Evolutionary conservation across 768 basidiomycete species (phyloP), one percentile per base, ranked within the genome.

Genomic region (Antrodiella citrinella): DNA sequence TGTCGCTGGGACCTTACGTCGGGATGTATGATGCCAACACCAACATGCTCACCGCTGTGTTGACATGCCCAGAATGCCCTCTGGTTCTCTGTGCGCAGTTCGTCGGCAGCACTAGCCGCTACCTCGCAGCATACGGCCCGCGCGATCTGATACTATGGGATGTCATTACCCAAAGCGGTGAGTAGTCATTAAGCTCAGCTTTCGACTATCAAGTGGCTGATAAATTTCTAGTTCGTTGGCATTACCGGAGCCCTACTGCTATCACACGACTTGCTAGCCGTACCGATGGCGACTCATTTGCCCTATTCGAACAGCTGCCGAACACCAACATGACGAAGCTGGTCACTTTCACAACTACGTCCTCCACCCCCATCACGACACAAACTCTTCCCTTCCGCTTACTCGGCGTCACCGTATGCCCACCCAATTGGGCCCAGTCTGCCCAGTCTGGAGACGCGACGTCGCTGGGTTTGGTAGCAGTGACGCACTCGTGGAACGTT

Each of bases 151-250:
- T 78, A 40, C 62, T 90, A 44, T 91, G 90, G 89, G 85, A 92
- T 64, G 65, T 91, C 24, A 61, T 90, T 43, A 61, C 69, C 26
- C 77, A 75, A 50, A 71, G 70, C 55, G 78, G 91, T 88, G 61
- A 52, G 79, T 67, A 22, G 5, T 18, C 45, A 19, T n/a, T n/a
- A n/a, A n/a, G n/a, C n/a, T n/a, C n/a, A n/a, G n/a, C n/a, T n/a
- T n/a, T n/a, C n/a, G n/a, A n/a, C n/a, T n/a, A n/a, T n/a, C n/a
- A n/a, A n/a, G n/a, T n/a, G n/a, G n/a, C n/a, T n/a, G n/a, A n/a
- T n/a, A n/a, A n/a, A n/a, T n/a, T n/a, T n/a, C n/a, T 59, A 89
- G 87, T 84, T 45, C 69, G 63, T 43, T 90, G 85, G 86, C 74
- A 75, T 50, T 66, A 72, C 51, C 69, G 62, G 45, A 67, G 68